phyloP scores from a whole-genome alignment of 257 asterid genomes.

The Misopates orontium region DNA sequence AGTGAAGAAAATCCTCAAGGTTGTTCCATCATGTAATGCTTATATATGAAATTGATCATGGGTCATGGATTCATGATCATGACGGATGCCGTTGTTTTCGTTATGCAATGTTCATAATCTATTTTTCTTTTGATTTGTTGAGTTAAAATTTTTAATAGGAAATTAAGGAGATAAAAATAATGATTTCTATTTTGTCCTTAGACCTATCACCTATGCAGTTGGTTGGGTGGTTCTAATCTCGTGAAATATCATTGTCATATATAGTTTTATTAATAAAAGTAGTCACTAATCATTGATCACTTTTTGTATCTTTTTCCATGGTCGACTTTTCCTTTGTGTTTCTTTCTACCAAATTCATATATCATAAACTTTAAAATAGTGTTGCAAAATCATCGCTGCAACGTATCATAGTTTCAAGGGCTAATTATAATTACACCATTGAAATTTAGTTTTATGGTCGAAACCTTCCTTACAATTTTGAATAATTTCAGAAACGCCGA shows the following conservation, averaged over 20 bases:
- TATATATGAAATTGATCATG: neutral
- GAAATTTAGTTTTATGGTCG: too few species aligned
- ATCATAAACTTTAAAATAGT: too few species aligned
- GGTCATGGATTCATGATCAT: neutral
- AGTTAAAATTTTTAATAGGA: neutral
- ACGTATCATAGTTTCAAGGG: too few species aligned
- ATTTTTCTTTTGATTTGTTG: neutral
- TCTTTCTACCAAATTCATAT: too few species aligned
- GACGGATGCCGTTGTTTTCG: neutral
- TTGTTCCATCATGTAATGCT: slow-evolving; percentile 55
- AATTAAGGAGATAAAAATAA: neutral
- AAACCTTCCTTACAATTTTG: too few species aligned
- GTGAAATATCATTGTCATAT: neutral
- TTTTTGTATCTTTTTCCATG: neutral
- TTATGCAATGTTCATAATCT: neutral
- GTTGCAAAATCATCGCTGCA: too few species aligned
- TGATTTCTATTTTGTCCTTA: neutral
- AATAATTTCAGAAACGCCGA: too few species aligned
- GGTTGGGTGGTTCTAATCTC: neutral
- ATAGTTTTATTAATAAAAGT: slow-evolving; percentile 13
- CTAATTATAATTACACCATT: too few species aligned
- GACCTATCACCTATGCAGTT: neutral
- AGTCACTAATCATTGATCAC: slow-evolving; percentile 10
- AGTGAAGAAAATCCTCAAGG: slow-evolving; percentile 53
- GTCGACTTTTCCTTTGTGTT: neutral